Base-by-base conservation (phyloP, 768 basidiomycete genomes). In the Rhizopogon salebrosus region DNA sequence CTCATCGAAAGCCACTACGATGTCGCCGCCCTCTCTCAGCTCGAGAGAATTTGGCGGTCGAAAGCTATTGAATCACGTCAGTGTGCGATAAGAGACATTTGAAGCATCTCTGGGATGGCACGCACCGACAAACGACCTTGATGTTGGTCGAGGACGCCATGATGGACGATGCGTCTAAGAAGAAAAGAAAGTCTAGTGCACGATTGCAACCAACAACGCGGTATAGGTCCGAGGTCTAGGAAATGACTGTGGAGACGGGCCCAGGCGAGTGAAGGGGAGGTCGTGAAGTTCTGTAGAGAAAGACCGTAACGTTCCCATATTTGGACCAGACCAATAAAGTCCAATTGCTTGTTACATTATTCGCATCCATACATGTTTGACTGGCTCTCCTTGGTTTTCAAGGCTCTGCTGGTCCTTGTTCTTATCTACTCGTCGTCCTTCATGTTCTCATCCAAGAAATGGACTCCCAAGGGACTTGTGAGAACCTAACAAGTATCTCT, bases 61-160 rank as follows among this genome's bases (percentile, higher is more conserved):
- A 73, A 98, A 99, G 53, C 95, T 95, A 64, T 22, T 14, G 35
- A 27, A 20, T 41, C 35, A 20, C 34, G 54, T 49, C 26, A 1
- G 22, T 63, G 36, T 54, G 52, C 22, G 56, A 56, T 29, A 52
- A 37, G 14, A 7, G 23, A 39, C 18, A 18, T 16, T 23, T 38
- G 35, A 43, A 34, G 31, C 14, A 46, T 46, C 31, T 46, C 36
- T 36, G n/a, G 55, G 39, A 22, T 46, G 16, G 41, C 48, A 73
- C 92, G 61, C 62, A 95, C 95, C 95, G 92, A 80, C 95, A 98
- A 59, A 99, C 92, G 66, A 99, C 97, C 78, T 98, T 95, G 80
- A 95, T 94, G 70, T 95, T 95, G 60, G 85, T 93, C 57, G 76
- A 75, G 60, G 85, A 80, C 66, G 85, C 85, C 73, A 87, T 83